phyloP scores from a whole-genome alignment of 2,329 filamentous ascomycete species.

The Fusarium sp. region DNA sequence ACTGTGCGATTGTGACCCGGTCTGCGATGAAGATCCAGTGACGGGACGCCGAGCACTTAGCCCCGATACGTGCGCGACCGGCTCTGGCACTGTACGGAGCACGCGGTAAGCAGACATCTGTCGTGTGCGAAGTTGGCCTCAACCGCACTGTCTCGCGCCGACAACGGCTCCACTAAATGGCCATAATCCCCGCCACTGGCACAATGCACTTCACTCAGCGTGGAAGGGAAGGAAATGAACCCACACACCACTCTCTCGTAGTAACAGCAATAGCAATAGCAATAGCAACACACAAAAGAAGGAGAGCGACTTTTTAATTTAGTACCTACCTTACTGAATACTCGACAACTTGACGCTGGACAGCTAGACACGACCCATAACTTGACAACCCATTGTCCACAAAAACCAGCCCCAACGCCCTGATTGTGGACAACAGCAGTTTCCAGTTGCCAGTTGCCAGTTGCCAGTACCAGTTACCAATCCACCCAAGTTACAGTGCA shows the following conservation, averaged over 20 bases:
- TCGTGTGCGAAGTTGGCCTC: constrained; percentile 21
- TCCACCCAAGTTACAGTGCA: constrained; percentile 23
- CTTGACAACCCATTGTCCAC: constrained; percentile 10
- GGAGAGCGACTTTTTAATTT: neutral
- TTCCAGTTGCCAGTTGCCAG: too few relatives aligned
- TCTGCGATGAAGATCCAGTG: constrained; percentile 14
- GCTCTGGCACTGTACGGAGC: constrained; percentile 16
- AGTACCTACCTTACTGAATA: neutral
- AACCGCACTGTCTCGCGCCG: constrained; percentile 41
- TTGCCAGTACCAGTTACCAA: neutral
- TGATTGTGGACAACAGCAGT: neutral
- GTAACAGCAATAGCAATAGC: too few relatives aligned
- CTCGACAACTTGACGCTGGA: neutral
- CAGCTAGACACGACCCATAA: constrained; percentile 9
- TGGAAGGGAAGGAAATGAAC: neutral
- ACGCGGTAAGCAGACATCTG: too few relatives aligned
- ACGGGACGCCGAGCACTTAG: constrained; percentile 12
- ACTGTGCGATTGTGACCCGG: constrained; percentile 19
- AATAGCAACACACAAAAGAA: neutral
- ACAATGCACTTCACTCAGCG: constrained; percentile 5
- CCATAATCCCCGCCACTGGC: constrained; percentile 26
- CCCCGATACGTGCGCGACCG: constrained; percentile 29
- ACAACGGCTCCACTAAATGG: constrained; percentile 30
- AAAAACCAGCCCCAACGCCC: constrained; percentile 1
- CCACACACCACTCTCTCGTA: constrained; percentile 17